A percentile compares a stretch with the other conserved stretches of the same genome.
Evolutionary conservation across 1,284 basidiomycete genomes (phyloP).

Genomic region (Cerrena zonata): DNA sequence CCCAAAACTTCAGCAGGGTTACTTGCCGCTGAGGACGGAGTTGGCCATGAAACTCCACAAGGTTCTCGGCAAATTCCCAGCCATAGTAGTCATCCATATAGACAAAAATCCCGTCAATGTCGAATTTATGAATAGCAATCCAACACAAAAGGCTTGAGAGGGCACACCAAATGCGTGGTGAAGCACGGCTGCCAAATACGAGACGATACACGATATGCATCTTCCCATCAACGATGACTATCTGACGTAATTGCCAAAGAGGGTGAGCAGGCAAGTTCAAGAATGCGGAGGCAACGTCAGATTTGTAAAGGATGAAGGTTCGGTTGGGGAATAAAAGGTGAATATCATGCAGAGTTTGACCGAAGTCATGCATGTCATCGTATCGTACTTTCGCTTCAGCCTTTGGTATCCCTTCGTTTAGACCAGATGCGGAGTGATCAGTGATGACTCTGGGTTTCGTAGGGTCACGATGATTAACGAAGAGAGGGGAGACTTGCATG

Average conservation of each 20-base stretch:
- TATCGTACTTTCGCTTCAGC: background rate
- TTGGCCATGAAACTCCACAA: slow-evolving; percentile 28
- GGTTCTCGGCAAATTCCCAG: slow-evolving; percentile 15
- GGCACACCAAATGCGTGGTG: slow-evolving; percentile 24
- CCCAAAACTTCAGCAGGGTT: slow-evolving; percentile 33
- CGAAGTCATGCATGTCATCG: slow-evolving; percentile 24
- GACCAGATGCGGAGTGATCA: slow-evolving; percentile 16
- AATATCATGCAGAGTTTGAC: slow-evolving; percentile 18
- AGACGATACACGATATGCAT: slow-evolving; percentile 26
- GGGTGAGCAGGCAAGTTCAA: slow-evolving; percentile 32
- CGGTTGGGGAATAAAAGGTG: slow-evolving; percentile 7
- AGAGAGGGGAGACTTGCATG: slow-evolving; percentile 39
- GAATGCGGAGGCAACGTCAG: slow-evolving; percentile 36
- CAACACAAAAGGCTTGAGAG: slow-evolving; percentile 32
- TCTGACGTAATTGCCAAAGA: slow-evolving; percentile 40
- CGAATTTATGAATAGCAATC: slow-evolving; percentile 24
- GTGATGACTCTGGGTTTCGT: slow-evolving; percentile 35
- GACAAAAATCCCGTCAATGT: slow-evolving; percentile 20
- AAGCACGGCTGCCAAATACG: slow-evolving; percentile 28
- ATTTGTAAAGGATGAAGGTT: slow-evolving; percentile 30
- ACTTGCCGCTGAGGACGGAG: slow-evolving; percentile 29
- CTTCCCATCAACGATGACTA: slow-evolving; percentile 17
- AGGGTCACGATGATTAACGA: slow-evolving; percentile 33
- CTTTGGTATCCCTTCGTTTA: background rate
- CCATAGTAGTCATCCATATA: slow-evolving; percentile 37